Evolutionary conservation across 139 green algal genomes (phyloP), one percentile per base, ranked within the genome.

Genomic region (Closterium sp.): DNA sequence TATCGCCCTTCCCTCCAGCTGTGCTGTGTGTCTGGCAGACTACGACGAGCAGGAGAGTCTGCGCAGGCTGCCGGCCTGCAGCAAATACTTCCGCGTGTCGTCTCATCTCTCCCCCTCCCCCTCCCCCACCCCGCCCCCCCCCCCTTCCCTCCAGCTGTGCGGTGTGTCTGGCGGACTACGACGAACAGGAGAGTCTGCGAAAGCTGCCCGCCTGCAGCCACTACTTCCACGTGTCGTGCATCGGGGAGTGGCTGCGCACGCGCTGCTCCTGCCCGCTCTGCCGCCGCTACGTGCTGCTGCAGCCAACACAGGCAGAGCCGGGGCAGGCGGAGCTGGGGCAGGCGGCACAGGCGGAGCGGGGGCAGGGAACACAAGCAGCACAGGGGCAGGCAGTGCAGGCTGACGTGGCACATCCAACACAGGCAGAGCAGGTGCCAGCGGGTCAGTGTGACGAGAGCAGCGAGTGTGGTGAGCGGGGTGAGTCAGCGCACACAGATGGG

Each of bases 91-190:
- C 90, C 95, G 96, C 89, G 32, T 88, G 36, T 33, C 76, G 0
- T 97, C 55, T 76, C 55, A 76, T 76, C 9, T 19, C 55, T 28
- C 55, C 25, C 55, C 55, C 16, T 76, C 30, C 30, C 12, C n/a
- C 83, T 86, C 6, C 30, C 12, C 28, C 83, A 21, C n/a, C 83
- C 83, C 25, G 16, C 83, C 7, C 21, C 28, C 5, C 83, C 25
- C 21, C 83, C n/a, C 83, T 19, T 33, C 30, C 31, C 76, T 9
- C 0, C 90, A 93, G 90, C 30, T 97, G 96, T 91, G 93, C 93
- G 4, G 96, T 98, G 87, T 98, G 96, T 88, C 94, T 98, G 87
- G 94, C 92, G 64, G 96, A 97, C 87, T 98, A 97, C 69, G 94
- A 96, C 86, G 88, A 92, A 31, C 95, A 92, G 7, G 96, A 98